Percentiles rank a stretch among this genome's conserved stretches.
phyloP scores from a whole-genome alignment of 495 filamentous ascomycete genomes.

The Talaromyces proteolyticus region DNA sequence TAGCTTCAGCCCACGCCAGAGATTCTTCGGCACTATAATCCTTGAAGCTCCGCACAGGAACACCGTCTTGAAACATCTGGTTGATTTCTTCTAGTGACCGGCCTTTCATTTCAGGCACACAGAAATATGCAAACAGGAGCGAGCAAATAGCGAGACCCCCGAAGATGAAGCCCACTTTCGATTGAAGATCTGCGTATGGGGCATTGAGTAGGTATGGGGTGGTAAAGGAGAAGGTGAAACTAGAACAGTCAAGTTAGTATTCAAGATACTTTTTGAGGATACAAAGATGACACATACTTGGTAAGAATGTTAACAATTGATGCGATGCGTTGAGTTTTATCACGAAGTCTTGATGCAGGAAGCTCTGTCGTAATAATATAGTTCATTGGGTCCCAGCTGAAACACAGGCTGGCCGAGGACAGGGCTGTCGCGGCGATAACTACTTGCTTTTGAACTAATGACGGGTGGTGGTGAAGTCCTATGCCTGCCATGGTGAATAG shows the following conservation, averaged over 20 bases:
- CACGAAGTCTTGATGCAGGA: constrained; percentile 13
- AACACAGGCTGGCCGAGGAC: constrained; percentile 7
- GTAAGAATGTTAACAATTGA: constrained; percentile 21
- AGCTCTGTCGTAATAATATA: constrained; percentile 15
- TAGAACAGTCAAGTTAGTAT: not conserved
- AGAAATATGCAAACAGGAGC: constrained; percentile 22
- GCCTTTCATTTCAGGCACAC: constrained; percentile 26
- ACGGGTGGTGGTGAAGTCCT: not conserved
- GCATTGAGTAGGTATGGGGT: constrained; percentile 23
- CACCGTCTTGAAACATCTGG: constrained; percentile 17
- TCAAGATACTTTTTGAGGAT: not conserved
- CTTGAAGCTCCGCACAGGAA: constrained; percentile 18
- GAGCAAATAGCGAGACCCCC: constrained; percentile 12
- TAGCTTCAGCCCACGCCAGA: not conserved
- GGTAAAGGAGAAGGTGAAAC: constrained; percentile 17
- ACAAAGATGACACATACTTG: constrained; percentile 14
- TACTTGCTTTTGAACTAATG: not conserved
- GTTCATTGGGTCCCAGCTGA: constrained; percentile 12
- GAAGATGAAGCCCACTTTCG: constrained; percentile 33
- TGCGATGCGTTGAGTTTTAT: constrained; percentile 25
- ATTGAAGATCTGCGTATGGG: constrained; percentile 23
- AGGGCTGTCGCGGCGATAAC: constrained; percentile 6
- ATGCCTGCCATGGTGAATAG: constrained; percentile 11
- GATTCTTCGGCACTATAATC: not conserved
- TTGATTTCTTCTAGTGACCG: constrained; percentile 27